Evolutionary conservation across 352 stramenopile species (phyloP).

Genomic region (Phytophthora foliorum): DNA sequence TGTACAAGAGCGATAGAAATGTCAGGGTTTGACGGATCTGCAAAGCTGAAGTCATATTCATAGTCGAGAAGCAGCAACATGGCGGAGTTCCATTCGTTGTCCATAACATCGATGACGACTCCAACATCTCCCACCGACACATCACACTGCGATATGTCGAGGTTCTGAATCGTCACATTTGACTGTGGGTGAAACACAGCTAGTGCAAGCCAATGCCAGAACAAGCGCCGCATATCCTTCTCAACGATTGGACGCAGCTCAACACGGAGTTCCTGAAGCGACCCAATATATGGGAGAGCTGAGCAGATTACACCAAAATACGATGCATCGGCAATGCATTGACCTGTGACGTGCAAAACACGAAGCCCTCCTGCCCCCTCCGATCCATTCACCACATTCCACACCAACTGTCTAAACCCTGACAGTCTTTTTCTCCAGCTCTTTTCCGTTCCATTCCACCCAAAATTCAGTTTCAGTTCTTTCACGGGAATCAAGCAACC

Average conservation of each 20-base stretch:
- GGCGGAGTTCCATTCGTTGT: constrained; percentile 20
- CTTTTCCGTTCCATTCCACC: constrained; percentile 16
- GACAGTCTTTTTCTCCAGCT: constrained; percentile 21
- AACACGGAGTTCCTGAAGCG: constrained; percentile 17
- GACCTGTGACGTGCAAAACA: constrained; percentile 6
- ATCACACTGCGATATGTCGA: constrained; percentile 27
- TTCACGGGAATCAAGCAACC: constrained; percentile 1
- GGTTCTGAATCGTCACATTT: constrained; percentile 8
- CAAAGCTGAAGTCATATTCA: neutral
- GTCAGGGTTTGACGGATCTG: neutral
- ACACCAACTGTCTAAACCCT: constrained; percentile 19
- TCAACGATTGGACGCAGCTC: constrained; percentile 9
- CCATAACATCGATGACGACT: constrained; percentile 5
- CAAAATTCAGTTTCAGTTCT: constrained; percentile 24
- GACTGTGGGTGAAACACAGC: constrained; percentile 33
- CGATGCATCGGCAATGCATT: constrained; percentile 2
- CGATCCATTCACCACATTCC: constrained; percentile 10
- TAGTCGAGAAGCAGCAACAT: constrained; percentile 14
- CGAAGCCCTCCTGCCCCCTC: neutral
- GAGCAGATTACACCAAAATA: constrained; percentile 26
- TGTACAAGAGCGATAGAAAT: constrained; percentile 17
- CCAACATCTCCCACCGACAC: constrained; percentile 23
- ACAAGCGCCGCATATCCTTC: neutral
- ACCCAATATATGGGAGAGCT: constrained; percentile 17
- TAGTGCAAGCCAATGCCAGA: constrained; percentile 35